Evolutionary conservation across 148 eudicot genomes (phyloP).

Genomic region (Rhododendron vialii): DNA sequence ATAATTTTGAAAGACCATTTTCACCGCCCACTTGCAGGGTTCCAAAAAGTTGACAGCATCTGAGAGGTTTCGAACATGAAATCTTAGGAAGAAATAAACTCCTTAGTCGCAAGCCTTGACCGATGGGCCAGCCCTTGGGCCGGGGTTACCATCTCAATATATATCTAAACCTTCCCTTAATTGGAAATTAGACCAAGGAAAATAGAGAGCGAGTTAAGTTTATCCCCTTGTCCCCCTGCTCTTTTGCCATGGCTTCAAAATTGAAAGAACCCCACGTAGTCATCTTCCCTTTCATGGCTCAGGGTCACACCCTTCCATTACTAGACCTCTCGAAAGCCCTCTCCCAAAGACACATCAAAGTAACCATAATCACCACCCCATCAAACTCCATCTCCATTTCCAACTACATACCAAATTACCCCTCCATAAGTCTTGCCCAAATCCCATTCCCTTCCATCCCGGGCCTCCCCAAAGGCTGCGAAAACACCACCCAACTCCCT

Average conservation of each 20-base stretch:
- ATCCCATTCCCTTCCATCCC: conserved; percentile 21
- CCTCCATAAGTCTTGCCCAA: conserved; percentile 11
- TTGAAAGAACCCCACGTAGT: conserved; percentile 11
- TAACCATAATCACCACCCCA: conserved; percentile 26
- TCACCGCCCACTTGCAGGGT: accelerated
- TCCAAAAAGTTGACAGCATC: no score
- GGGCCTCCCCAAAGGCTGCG: conserved; percentile 26
- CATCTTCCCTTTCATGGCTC: conserved; percentile 37
- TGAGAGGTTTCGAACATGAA: no score
- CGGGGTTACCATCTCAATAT: neutral
- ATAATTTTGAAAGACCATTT: no score
- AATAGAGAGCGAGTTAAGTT: neutral
- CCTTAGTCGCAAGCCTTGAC: no score
- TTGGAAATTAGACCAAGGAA: neutral
- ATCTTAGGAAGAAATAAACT: no score
- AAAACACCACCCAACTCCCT: conserved; percentile 31
- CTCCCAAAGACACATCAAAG: conserved; percentile 11
- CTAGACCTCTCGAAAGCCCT: conserved; percentile 29
- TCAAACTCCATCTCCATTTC: conserved; percentile 13
- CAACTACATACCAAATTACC: neutral
- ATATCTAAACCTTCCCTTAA: neutral
- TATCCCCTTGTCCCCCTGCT: neutral
- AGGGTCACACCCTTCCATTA: conserved; percentile 34
- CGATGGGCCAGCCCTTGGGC: no score
- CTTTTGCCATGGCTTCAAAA: conserved; percentile 19